A percentile compares a stretch with the other conserved stretches of the same genome.
phyloP scores from a whole-genome alignment of 768 basidiomycete genomes.

The Pseudohyphozyma bogoriensis region DNA sequence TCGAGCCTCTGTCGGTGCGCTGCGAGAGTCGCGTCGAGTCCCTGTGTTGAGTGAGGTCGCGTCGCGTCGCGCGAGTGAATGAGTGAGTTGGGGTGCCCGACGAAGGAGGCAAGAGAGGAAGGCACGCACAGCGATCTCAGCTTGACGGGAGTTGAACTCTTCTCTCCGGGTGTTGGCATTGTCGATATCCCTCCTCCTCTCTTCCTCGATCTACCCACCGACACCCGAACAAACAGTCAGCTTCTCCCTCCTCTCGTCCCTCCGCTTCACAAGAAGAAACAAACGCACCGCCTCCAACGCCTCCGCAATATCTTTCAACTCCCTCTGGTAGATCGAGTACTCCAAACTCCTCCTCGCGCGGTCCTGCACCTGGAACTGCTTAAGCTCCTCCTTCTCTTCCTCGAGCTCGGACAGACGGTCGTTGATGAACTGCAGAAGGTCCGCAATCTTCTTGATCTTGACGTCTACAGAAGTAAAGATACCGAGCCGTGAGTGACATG shows the following conservation, averaged over 20 bases:
- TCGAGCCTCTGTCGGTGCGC: conserved; percentile 60
- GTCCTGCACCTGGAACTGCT: conserved; percentile 92
- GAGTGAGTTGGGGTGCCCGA: neutral
- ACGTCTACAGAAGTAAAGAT: conserved; percentile 52
- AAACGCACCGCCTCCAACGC: conserved; percentile 46
- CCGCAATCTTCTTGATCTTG: conserved; percentile 81
- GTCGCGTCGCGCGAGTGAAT: neutral
- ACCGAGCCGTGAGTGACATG: neutral
- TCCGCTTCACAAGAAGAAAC: neutral
- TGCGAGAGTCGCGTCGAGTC: conserved; percentile 61
- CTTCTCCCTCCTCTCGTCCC: neutral
- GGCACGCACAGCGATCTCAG: conserved; percentile 61
- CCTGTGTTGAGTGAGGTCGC: conserved; percentile 42
- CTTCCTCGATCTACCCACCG: conserved; percentile 44
- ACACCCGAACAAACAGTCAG: too few relatives aligned
- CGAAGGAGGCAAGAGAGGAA: neutral
- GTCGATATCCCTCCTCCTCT: conserved; percentile 70
- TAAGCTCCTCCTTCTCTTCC: conserved; percentile 94
- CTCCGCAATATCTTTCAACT: conserved; percentile 76
- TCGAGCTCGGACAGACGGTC: conserved; percentile 81
- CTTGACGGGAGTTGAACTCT: conserved; percentile 72
- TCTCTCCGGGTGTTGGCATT: conserved; percentile 70
- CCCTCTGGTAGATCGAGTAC: conserved; percentile 84
- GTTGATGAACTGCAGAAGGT: conserved; percentile 82
- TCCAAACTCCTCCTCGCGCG: conserved; percentile 88